phyloP scores from a whole-genome alignment of 2,329 filamentous ascomycete species.

The Aspergillus versicolor region DNA sequence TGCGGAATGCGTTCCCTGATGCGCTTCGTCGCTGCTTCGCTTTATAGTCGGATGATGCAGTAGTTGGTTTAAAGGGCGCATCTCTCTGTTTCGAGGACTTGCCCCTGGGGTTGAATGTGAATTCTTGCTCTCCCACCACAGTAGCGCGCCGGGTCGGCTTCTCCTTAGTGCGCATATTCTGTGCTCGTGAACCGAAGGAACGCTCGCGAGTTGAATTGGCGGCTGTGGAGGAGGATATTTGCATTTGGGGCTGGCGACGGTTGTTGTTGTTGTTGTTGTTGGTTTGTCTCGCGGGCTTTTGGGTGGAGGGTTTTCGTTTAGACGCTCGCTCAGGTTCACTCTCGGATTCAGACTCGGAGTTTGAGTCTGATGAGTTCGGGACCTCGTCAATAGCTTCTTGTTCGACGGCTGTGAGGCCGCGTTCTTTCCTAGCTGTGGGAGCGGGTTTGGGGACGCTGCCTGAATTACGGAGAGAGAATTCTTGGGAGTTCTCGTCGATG shows the following conservation, averaged over 20 bases:
- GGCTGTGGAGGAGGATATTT: constrained; percentile 54
- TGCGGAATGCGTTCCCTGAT: constrained; percentile 49
- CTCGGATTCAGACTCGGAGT: constrained; percentile 35
- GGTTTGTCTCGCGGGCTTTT: constrained; percentile 47
- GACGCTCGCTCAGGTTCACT: constrained; percentile 22
- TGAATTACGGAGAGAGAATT: constrained; percentile 87
- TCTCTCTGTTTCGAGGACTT: constrained; percentile 34
- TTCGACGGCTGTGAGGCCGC: constrained; percentile 62
- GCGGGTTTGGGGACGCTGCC: constrained; percentile 59
- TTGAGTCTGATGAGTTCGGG: constrained; percentile 41
- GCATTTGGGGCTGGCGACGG: constrained; percentile 53
- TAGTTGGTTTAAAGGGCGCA: background rate
- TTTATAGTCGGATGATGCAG: constrained; percentile 27
- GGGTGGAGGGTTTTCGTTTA: constrained; percentile 34
- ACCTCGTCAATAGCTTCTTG: constrained; percentile 58
- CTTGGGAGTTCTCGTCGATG: constrained; percentile 83
- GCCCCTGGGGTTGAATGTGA: constrained; percentile 59
- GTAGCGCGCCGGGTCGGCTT: constrained; percentile 32
- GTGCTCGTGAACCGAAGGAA: constrained; percentile 59
- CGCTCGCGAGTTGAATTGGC: constrained; percentile 49
- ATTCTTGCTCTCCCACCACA: constrained; percentile 53
- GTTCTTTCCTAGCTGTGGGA: constrained; percentile 34
- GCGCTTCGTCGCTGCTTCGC: constrained; percentile 49
- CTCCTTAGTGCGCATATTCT: constrained; percentile 40
- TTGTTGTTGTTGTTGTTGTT: constrained; percentile 32